Percentiles rank a stretch among this genome's conserved stretches.
These are phyloP conservation scores for Iberis pinnata DNA, from an alignment of 345 rosid genomes.

Conservation along the genomic window DNA sequence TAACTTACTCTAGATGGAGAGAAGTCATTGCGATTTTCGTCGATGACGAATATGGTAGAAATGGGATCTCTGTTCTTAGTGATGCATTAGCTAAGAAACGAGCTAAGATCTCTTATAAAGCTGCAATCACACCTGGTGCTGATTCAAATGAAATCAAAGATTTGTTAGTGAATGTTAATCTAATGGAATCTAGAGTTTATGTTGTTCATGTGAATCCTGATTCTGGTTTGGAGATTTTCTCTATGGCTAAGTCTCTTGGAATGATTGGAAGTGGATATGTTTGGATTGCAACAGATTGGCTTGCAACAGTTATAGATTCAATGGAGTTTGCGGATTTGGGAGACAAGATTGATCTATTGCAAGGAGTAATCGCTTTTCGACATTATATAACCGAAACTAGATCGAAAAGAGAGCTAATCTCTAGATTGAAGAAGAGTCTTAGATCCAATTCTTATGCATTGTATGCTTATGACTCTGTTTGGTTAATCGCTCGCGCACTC, in stretches of 20 bases:
- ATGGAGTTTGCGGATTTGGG: slow-evolving; percentile 32
- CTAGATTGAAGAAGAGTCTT: slow-evolving; percentile 44
- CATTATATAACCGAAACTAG: slow-evolving; percentile 63
- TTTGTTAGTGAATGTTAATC: slow-evolving; percentile 54
- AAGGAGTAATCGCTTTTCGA: slow-evolving; percentile 84
- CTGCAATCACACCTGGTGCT: slow-evolving; percentile 60
- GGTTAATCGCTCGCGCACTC: slow-evolving; percentile 82
- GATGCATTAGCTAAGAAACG: slow-evolving; percentile 75
- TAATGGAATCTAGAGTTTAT: slow-evolving; percentile 80
- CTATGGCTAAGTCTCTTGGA: slow-evolving; percentile 61
- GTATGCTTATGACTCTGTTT: slow-evolving; percentile 87
- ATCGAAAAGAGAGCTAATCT: slow-evolving; percentile 44
- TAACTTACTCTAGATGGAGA: slow-evolving; percentile 59
- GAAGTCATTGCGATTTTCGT: slow-evolving; percentile 80
- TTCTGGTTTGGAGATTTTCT: slow-evolving; percentile 61
- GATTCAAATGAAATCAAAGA: slow-evolving; percentile 39
- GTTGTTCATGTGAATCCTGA: slow-evolving; percentile 92
- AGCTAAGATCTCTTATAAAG: slow-evolving; percentile 66
- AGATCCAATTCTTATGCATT: slow-evolving; percentile 48
- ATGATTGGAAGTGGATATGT: slow-evolving; percentile 75
- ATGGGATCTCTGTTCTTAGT: slow-evolving; percentile 63
- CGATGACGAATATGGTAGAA: slow-evolving; percentile 89
- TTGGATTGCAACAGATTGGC: slow-evolving; percentile 98
- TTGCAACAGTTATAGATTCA: slow-evolving; percentile 66
- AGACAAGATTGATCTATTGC: slow-evolving; percentile 58